Conservation (phyloP, 1,139 yeast genomes). For the Scheffersomyces quercinus region DNA sequence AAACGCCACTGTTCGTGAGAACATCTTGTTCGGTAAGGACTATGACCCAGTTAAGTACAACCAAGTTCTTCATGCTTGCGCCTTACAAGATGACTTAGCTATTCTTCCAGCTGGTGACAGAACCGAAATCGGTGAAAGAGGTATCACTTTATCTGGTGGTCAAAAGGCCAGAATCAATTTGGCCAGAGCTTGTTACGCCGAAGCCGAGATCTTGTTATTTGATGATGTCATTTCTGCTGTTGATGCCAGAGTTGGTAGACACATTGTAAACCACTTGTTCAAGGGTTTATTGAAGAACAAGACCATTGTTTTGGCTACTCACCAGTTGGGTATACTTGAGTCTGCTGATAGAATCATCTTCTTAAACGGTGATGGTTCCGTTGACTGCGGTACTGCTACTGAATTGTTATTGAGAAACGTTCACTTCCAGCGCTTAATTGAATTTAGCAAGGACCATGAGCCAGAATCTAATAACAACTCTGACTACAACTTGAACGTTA, state of each 20-base stretch:
- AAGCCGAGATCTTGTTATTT: conserved; percentile 32
- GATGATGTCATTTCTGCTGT: conserved; percentile 48
- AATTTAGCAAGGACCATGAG: conserved; percentile 20
- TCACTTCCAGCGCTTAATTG: conserved; percentile 28
- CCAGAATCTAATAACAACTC: conserved; percentile 7
- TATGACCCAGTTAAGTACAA: conserved; percentile 31
- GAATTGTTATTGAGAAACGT: conserved; percentile 26
- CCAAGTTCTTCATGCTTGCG: conserved; percentile 37
- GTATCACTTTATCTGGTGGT: conserved; percentile 44
- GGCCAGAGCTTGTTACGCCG: conserved; percentile 43
- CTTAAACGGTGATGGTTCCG: conserved; percentile 35
- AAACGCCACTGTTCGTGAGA: conserved; percentile 45
- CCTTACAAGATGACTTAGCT: conserved; percentile 39
- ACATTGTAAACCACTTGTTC: conserved; percentile 36
- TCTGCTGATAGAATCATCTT: conserved; percentile 34
- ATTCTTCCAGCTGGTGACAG: conserved; percentile 36
- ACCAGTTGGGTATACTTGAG: conserved; percentile 35
- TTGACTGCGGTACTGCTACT: conserved; percentile 33
- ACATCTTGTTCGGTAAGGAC: conserved; percentile 38
- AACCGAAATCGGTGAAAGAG: conserved; percentile 47
- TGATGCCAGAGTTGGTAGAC: conserved; percentile 42
- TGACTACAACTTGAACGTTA: conserved; percentile 5
- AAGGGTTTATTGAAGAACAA: conserved; percentile 28
- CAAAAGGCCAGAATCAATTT: conserved; percentile 45
- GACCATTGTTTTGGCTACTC: conserved; percentile 40